These are phyloP conservation scores for Diaporthe australafricana DNA, from an alignment of 2,329 filamentous ascomycete species.

Conservation along the genomic window DNA sequence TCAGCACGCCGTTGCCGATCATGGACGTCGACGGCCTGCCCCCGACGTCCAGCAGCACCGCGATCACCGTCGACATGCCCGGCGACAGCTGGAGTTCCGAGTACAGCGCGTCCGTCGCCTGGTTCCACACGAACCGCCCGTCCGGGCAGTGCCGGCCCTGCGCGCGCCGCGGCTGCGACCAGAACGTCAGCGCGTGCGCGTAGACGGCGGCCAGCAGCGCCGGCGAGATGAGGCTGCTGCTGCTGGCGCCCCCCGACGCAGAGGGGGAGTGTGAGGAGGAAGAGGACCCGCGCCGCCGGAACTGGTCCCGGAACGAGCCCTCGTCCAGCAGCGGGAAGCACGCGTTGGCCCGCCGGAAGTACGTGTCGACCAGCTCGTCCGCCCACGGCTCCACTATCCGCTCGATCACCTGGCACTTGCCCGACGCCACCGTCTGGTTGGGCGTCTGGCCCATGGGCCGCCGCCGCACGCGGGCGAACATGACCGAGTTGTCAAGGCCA, in stretches of 20 bases:
- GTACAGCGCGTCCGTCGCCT: constrained; percentile 69
- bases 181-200: constrained; percentile 68
- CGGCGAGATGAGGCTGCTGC: constrained; percentile 63
- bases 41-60: constrained; percentile 68
- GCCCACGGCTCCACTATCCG: constrained; percentile 68
- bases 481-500: constrained; percentile 57
- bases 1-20: constrained; percentile 65
- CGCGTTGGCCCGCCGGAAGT: constrained; percentile 66
- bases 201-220: constrained; percentile 68
- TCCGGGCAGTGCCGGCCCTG: constrained; percentile 64
- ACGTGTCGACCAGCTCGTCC: constrained; percentile 62
- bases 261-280: too few species aligned
- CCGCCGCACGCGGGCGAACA: constrained; percentile 60
- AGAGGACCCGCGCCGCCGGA: too few species aligned
- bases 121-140: constrained; percentile 70
- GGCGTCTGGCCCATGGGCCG: constrained; percentile 56
- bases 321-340: constrained; percentile 73
- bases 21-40: constrained; percentile 71
- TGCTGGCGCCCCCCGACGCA: too few species aligned
- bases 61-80: constrained; percentile 67
- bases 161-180: constrained; percentile 59
- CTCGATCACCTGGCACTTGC: constrained; percentile 67
- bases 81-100: constrained; percentile 70
- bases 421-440: constrained; percentile 52
- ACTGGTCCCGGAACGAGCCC: constrained; percentile 61